Base-by-base conservation (phyloP, 306 rosid genomes). In the Cajanus cajan region DNA sequence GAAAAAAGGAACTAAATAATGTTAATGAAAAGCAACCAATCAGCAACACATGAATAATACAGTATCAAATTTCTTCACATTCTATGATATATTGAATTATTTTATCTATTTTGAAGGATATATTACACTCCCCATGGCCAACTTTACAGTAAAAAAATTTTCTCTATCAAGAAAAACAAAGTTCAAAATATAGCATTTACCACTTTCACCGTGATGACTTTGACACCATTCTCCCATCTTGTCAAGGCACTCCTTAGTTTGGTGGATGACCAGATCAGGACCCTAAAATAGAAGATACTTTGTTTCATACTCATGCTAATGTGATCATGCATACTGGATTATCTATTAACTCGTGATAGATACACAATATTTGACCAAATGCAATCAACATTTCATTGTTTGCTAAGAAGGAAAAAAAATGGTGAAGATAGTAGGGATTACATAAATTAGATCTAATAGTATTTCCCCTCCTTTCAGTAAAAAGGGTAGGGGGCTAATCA, bases 171-270 rank as follows among this genome's bases (percentile, higher is more conserved):
- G 41, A 74, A 74, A 54, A 63, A 8, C 40, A 0, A 51, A 77
- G 80, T 45, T 55, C 67, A 73, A 62, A 74, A 31, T 24, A 48
- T 57, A 70, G 66, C 61, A 68, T 67, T 89, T 87, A 95, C 98
- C 98, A 85, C 98, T 95, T 52, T 88, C 97, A 66, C 73, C 88
- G 78, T 95, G 98, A 88, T 95, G 98, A 77, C 68, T 90, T 80
- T 86, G 93, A 85, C 98, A 95, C 98, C 98, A 95, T 78, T 92
- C 98, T 79, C 98, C 98, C 98, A 95, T 95, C 59, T 39, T 47
- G 73, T 92, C 98, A 78, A 95, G 84, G 85, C 96, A 92, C 78
- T 91, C 98, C 87, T 88, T 79, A 44, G 82, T 81, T 86, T 95
- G 98, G 80, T 87, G 95, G 79, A 95, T 92, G 75, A 95, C 97